These are phyloP conservation scores for Boletus smithii DNA, from an alignment of 1,284 basidiomycete genomes.

Conservation along the genomic window DNA sequence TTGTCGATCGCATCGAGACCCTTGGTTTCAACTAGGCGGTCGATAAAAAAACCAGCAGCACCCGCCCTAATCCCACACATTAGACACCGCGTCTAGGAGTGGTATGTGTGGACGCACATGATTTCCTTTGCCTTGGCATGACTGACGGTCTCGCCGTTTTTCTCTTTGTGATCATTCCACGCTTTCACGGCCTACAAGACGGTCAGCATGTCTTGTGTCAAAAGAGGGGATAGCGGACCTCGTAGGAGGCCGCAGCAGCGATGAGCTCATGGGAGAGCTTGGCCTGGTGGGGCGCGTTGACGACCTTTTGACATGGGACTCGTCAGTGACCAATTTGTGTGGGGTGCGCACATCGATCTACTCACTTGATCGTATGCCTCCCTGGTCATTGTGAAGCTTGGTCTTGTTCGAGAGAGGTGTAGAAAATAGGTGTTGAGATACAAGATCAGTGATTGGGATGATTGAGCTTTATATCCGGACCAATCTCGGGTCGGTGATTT, in stretches of 20 bases:
- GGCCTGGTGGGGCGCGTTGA: conserved; percentile 35
- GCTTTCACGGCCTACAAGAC: conserved; percentile 28
- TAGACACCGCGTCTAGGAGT: neutral
- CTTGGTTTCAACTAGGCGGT: conserved; percentile 47
- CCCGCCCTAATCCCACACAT: conserved; percentile 21
- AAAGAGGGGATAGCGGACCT: conserved; percentile 10
- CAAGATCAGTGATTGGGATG: conserved; percentile 11
- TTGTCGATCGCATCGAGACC: conserved; percentile 44
- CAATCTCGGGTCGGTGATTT: neutral
- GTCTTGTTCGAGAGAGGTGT: neutral
- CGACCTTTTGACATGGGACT: conserved; percentile 26
- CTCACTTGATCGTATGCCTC: conserved; percentile 19
- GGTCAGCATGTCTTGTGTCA: conserved; percentile 2
- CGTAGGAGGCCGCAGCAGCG: conserved; percentile 30
- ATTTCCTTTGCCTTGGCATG: conserved; percentile 26
- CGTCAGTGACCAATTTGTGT: neutral
- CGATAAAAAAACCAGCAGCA: conserved; percentile 44
- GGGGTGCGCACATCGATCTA: neutral
- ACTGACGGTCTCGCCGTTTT: conserved; percentile 9
- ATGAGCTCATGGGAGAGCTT: conserved; percentile 29
- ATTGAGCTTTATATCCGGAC: conserved; percentile 20
- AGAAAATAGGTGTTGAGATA: conserved; percentile 3
- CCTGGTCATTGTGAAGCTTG: conserved; percentile 13
- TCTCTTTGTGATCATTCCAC: conserved; percentile 22
- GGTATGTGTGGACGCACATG: conserved; percentile 15